Evolutionary conservation across 768 basidiomycete genomes (phyloP).

Genomic region (Macrolepiota dolichaula): DNA sequence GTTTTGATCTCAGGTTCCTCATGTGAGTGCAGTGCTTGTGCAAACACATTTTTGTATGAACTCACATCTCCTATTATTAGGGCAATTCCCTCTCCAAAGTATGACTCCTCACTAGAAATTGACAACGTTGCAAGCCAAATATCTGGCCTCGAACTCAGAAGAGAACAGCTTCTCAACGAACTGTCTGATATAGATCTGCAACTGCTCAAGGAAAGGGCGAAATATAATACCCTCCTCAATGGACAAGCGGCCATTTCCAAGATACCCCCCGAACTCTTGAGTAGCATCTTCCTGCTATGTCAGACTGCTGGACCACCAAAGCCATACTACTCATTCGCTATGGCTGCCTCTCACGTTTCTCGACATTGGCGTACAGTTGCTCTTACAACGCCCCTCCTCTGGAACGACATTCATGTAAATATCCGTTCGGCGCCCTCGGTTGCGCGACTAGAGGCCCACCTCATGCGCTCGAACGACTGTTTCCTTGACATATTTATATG

Average conservation of each 20-base stretch:
- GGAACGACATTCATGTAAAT: slow-evolving; percentile 36
- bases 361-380: slow-evolving; percentile 39
- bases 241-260: slow-evolving; percentile 27
- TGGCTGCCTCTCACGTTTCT: slow-evolving; percentile 43
- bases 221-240: slow-evolving; percentile 32
- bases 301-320: slow-evolving; percentile 17
- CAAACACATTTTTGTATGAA: background rate
- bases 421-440: slow-evolving; percentile 22
- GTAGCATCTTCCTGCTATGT: slow-evolving; percentile 33
- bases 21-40: background rate
- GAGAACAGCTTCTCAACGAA: slow-evolving; percentile 29
- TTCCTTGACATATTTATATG: slow-evolving; percentile 33
- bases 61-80: background rate
- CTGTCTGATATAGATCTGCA: slow-evolving; percentile 29
- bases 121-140: slow-evolving; percentile 16
- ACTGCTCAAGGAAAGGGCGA: slow-evolving; percentile 27
- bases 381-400: slow-evolving; percentile 37
- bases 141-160: slow-evolving; percentile 23
- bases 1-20: background rate
- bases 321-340: slow-evolving; percentile 23
- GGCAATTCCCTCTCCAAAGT: background rate
- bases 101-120: background rate
- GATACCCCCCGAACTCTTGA: slow-evolving; percentile 39
- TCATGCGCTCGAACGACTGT: slow-evolving; percentile 33
- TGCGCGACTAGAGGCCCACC: slow-evolving; percentile 30